A percentile compares a stretch with the other conserved stretches of the same genome.
Evolutionary conservation across 257 asterid species (phyloP).

Genomic region (Galeopsis tetrahit): DNA sequence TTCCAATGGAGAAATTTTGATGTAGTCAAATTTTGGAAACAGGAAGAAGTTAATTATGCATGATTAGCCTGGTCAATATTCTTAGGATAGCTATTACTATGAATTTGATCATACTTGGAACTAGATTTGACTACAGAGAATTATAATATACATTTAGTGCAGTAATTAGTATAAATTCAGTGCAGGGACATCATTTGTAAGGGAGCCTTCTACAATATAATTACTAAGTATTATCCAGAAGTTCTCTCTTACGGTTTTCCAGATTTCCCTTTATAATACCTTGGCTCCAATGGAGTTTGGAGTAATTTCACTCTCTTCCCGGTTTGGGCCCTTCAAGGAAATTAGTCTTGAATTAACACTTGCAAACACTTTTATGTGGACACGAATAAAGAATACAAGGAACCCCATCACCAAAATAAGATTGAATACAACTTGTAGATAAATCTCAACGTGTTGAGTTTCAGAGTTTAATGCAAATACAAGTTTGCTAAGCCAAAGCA

Average conservation of each 20-base stretch:
- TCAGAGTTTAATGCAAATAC: background rate
- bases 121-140: background rate
- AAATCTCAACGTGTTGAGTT: background rate
- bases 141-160: background rate
- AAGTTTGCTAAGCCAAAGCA: background rate
- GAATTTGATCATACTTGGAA: background rate
- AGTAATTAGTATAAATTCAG: background rate
- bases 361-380: background rate
- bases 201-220: background rate
- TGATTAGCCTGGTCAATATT: background rate
- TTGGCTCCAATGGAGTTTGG: background rate
- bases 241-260: background rate
- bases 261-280: background rate
- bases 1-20: background rate
- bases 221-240: background rate
- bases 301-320: conserved; percentile 7
- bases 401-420: background rate
- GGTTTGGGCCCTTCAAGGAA: background rate
- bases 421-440: background rate
- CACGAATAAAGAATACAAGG: background rate
- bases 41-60: background rate
- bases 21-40: background rate
- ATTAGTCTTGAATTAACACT: background rate
- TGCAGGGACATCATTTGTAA: background rate
- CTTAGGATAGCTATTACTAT: background rate